These are phyloP conservation scores for Penstemon davidsonii DNA, from an alignment of 257 asterid genomes.

Conservation along the genomic window DNA sequence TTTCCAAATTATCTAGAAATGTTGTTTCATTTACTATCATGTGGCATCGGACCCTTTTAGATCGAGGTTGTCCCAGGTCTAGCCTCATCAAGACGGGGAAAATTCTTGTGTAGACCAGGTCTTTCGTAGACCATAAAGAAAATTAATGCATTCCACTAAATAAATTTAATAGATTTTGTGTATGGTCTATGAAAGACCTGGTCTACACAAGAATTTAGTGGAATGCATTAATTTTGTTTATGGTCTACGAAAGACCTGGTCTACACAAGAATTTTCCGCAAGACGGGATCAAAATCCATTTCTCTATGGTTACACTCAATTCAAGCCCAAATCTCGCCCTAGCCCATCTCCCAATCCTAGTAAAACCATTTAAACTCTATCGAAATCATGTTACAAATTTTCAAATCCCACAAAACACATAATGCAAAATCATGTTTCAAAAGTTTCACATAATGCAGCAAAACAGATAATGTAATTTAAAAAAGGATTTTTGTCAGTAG, in stretches of 20 bases:
- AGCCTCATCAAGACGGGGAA: not conserved
- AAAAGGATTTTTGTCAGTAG: slow-evolving; percentile 22
- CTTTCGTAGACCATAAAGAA: not conserved
- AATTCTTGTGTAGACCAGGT: no score
- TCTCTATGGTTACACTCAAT: no score
- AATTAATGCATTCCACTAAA: not conserved
- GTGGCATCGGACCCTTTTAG: not conserved
- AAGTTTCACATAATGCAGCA: not conserved
- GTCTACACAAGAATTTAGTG: no score
- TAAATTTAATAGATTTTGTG: no score
- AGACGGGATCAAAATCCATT: no score
- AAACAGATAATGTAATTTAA: not conserved
- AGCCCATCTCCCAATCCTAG: no score
- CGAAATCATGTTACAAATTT: not conserved
- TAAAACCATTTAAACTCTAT: not conserved
- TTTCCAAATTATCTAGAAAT: slow-evolving; percentile 20
- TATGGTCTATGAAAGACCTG: no score
- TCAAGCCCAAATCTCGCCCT: no score
- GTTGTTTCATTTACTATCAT: slow-evolving; percentile 23
- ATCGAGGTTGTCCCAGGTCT: slow-evolving; percentile 27
- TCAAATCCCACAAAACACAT: not conserved
- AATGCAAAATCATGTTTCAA: not conserved
- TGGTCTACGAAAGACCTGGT: no score
- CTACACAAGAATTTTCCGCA: no score
- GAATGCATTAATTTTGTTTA: no score